Evolutionary conservation across 2,329 filamentous ascomycete genomes (phyloP).

Genomic region (Aspergillus bombycis): DNA sequence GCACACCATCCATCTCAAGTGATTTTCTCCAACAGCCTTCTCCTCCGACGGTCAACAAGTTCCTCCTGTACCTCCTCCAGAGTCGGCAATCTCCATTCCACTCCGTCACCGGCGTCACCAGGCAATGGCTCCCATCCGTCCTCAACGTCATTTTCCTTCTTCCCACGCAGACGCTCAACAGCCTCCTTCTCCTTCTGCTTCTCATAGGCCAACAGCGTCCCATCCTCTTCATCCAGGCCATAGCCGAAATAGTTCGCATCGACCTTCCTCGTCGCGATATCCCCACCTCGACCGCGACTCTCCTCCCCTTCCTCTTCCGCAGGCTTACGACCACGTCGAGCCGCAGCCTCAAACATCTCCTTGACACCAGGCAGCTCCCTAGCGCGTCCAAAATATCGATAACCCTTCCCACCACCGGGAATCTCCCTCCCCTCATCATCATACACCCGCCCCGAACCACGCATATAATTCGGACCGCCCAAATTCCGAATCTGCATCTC

Average conservation of each 20-base stretch:
- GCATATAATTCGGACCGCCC: conserved; percentile 97
- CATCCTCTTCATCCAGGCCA: conserved; percentile 88
- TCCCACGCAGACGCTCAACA: conserved; percentile 66
- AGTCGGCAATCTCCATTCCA: conserved; percentile 80
- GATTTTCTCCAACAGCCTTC: conserved; percentile 82
- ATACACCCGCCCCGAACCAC: conserved; percentile 69
- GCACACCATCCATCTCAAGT: conserved; percentile 36
- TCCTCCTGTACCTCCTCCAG: conserved; percentile 94
- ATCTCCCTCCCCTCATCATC: conserved; percentile 75
- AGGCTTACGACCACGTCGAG: conserved; percentile 63
- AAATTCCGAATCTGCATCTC: conserved; percentile 93
- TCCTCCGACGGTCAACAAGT: conserved; percentile 80
- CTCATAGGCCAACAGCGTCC: conserved; percentile 78
- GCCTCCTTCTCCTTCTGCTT: conserved; percentile 81
- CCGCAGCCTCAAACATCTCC: conserved; percentile 86
- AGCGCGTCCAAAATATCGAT: conserved; percentile 91
- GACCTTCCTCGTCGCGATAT: conserved; percentile 65
- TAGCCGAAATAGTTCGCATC: conserved; percentile 97
- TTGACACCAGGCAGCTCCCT: conserved; percentile 91
- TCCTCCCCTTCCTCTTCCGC: conserved; percentile 70
- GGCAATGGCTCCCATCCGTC: conserved; percentile 83
- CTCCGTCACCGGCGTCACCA: conserved; percentile 81
- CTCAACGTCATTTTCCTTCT: conserved; percentile 60
- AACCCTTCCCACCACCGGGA: conserved; percentile 76
- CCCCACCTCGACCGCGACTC: conserved; percentile 47